Conservation (phyloP, 495 filamentous ascomycete genomes). For the Paragyromitra xinjiangensis region DNA sequence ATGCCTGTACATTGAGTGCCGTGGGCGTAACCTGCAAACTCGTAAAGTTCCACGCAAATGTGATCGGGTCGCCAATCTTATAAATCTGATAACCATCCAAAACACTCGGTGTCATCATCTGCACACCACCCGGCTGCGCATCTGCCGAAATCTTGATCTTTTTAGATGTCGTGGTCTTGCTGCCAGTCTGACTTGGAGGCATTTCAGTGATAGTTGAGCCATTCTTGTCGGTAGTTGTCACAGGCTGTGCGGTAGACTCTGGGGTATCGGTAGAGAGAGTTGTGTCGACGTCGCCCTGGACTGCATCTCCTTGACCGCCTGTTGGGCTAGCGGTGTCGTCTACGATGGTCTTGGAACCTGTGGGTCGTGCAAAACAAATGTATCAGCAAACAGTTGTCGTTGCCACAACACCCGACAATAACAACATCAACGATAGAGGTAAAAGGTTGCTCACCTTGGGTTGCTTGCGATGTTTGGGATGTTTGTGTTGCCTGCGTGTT, state of each 20-base stretch:
- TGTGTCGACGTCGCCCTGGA: constrained; percentile 48
- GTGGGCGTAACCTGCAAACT: constrained; percentile 79
- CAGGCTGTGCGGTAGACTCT: constrained; percentile 7
- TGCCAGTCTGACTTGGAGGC: constrained; percentile 51
- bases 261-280: constrained; percentile 14
- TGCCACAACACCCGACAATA: constrained; percentile 1
- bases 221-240: constrained; percentile 52
- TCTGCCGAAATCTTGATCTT: constrained; percentile 65
- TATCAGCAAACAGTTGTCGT: constrained; percentile 29
- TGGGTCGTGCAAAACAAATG: constrained; percentile 13
- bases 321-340: constrained; percentile 36
- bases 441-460: constrained; percentile 23
- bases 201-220: constrained; percentile 54
- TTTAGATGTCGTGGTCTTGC: constrained; percentile 62
- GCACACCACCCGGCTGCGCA: constrained; percentile 75
- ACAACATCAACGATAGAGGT: constrained; percentile 2
- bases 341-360: constrained; percentile 17
- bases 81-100: constrained; percentile 74
- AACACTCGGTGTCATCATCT: constrained; percentile 78
- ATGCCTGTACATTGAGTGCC: constrained; percentile 81
- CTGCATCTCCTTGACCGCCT: constrained; percentile 42
- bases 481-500: constrained; percentile 2
- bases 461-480: not conserved
- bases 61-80: constrained; percentile 86
- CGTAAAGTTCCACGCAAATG: constrained; percentile 96